phyloP scores from a whole-genome alignment of 139 green algal species.

The Eudorina sp. region DNA sequence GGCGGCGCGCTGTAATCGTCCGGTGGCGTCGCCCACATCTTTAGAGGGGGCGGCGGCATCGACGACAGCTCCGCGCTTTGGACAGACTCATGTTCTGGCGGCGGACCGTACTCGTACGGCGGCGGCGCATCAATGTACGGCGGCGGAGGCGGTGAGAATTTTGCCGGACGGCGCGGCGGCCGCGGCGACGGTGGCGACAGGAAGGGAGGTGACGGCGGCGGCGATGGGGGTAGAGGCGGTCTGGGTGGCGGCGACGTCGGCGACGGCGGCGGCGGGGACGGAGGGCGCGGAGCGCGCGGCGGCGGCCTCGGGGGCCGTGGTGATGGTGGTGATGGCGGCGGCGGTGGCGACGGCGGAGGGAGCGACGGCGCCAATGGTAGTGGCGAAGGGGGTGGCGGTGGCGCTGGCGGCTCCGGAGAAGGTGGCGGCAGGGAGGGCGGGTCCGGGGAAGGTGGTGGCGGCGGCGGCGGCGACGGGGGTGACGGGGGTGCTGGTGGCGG shows the following conservation, averaged over 20 bases:
- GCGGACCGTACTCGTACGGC: too few relatives aligned
- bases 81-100: too few relatives aligned
- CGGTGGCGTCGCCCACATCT: too few relatives aligned
- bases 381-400: background rate
- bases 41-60: too few relatives aligned
- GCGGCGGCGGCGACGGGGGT: background rate
- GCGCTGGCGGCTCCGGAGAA: background rate
- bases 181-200: too few relatives aligned
- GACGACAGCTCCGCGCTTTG: too few relatives aligned
- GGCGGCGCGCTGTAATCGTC: too few relatives aligned
- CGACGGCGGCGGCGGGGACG: background rate
- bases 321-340: background rate
- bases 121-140: too few relatives aligned
- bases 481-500: background rate
- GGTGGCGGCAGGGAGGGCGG: background rate
- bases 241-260: background rate
- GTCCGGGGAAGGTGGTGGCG: background rate
- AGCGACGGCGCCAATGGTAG: background rate
- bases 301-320: background rate
- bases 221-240: background rate
- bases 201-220: too few relatives aligned
- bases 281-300: background rate
- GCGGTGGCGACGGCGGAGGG: background rate
- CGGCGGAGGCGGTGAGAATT: too few relatives aligned
- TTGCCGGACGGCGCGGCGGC: too few relatives aligned